These are phyloP conservation scores for Talaromyces sp. DNA, from an alignment of 2,329 filamentous ascomycete species.

Conservation along the genomic window DNA sequence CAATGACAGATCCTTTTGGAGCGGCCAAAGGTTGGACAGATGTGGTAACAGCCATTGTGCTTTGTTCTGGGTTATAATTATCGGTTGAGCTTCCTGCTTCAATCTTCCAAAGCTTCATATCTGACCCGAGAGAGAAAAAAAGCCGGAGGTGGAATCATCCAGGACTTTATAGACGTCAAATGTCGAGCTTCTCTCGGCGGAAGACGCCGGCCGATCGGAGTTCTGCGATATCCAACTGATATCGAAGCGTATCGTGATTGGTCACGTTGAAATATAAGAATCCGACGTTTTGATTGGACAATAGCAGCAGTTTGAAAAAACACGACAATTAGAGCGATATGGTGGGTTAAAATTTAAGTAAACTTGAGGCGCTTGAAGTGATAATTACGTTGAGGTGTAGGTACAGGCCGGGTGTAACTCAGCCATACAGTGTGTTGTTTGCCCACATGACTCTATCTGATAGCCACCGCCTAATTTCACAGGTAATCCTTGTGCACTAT, in stretches of 20 bases:
- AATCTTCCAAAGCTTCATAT: neutral
- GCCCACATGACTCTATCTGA: no score
- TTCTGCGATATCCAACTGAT: constrained; percentile 1
- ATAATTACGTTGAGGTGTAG: neutral
- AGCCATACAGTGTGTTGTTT: no score
- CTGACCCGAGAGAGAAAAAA: neutral
- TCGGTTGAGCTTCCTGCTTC: neutral
- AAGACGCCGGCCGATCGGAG: constrained; percentile 2
- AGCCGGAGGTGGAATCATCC: neutral
- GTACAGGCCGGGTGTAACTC: no score
- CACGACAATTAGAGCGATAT: neutral
- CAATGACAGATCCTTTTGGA: constrained; percentile 38
- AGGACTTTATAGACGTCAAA: neutral
- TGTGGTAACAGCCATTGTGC: constrained; percentile 8
- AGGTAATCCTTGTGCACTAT: no score
- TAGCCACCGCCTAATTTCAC: no score
- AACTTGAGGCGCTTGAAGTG: neutral
- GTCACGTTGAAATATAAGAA: neutral
- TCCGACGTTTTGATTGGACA: neutral
- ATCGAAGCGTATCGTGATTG: neutral
- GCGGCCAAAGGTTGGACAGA: constrained; percentile 26
- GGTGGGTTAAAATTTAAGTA: no score
- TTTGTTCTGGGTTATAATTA: neutral
- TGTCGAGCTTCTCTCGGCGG: neutral
- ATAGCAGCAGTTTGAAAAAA: neutral